Evolutionary conservation across 495 filamentous ascomycete genomes (phyloP), one percentile per base, ranked within the genome.

Genomic region (Penicillium longicatenatum): DNA sequence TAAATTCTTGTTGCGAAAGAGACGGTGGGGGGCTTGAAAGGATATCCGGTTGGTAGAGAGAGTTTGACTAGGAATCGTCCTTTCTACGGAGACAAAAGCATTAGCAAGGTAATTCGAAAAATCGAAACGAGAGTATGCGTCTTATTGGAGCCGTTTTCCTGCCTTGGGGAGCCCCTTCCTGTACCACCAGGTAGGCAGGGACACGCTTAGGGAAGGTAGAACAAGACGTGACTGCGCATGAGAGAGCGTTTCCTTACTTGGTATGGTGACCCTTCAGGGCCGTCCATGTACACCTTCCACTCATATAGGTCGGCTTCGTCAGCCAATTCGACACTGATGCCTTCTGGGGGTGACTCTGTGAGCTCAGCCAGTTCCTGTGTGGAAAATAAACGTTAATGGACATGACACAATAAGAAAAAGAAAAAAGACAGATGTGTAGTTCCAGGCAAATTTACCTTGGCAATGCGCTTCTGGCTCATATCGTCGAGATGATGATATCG

Each of bases 1-100:
- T 96, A 98, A 76, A 98, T 91, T 69, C 94, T 96, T 39, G 94
- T 98, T 50, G 83, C 81, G 84, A 98, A 98, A 63, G 79, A 87
- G 60, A 98, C 82, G 33, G 78, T 80, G 0, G 95, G 95, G 5
- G 94, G 87, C 66, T 95, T 96, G 86, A 98, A 98, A 10, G 94
- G 94, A 79, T 98, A 98, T 60, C 94, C 89, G 56, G 73, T 76
- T 19, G 94, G 94, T 5, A 98, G 85, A 19, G 71, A 81, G 56
- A 97, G 77, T 47, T 86, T 79, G 19, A 98, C 76, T 39, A 84
- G 81, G 85, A 95, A 98, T 57, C 72, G 79, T 46, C 94, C 95
- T 50, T 87, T 89, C 80, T 92, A 62, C 48, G 20, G 39, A 3
- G 11, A 8, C 0, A 24, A 19, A 21, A 39, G 35, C 19, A 42